Conservation (phyloP, 768 basidiomycete genomes). For the Serendipita sp. region DNA sequence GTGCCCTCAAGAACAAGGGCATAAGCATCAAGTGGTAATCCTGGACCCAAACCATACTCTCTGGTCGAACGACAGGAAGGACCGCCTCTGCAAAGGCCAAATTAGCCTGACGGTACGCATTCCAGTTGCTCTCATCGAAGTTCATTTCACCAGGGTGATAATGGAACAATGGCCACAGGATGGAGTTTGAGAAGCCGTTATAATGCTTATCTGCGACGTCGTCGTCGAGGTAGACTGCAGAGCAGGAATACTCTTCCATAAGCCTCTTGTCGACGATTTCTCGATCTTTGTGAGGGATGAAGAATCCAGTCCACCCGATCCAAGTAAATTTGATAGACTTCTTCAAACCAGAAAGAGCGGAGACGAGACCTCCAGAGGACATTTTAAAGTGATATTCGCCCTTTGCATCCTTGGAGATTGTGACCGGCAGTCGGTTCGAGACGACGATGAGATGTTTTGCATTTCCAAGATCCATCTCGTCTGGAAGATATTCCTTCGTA, state of each 20-base stretch:
- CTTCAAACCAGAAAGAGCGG: slow-evolving; percentile 93
- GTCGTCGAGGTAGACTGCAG: slow-evolving; percentile 94
- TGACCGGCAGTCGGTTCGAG: slow-evolving; percentile 87
- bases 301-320: slow-evolving; percentile 92
- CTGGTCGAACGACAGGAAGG: slow-evolving; percentile 56
- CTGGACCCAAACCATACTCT: slow-evolving; percentile 98
- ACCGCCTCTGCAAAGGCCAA: slow-evolving; percentile 86
- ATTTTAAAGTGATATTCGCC: slow-evolving; percentile 98
- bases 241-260: slow-evolving; percentile 89
- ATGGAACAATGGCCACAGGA: slow-evolving; percentile 98
- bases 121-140: slow-evolving; percentile 98
- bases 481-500: slow-evolving; percentile 3
- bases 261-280: slow-evolving; percentile 79
- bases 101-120: slow-evolving; percentile 93
- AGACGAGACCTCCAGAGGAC: slow-evolving; percentile 96
- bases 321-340: slow-evolving; percentile 96
- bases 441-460: slow-evolving; percentile 80
- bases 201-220: slow-evolving; percentile 97
- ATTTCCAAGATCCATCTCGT: slow-evolving; percentile 30
- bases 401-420: slow-evolving; percentile 80
- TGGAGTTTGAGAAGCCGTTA: slow-evolving; percentile 98
- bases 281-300: slow-evolving; percentile 88
- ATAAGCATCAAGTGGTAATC: slow-evolving; percentile 97
- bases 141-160: slow-evolving; percentile 99
- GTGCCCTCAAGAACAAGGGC: slow-evolving; percentile 81